Base-by-base conservation (phyloP, 2,329 filamentous ascomycete genomes). In the Claviceps monticola region DNA sequence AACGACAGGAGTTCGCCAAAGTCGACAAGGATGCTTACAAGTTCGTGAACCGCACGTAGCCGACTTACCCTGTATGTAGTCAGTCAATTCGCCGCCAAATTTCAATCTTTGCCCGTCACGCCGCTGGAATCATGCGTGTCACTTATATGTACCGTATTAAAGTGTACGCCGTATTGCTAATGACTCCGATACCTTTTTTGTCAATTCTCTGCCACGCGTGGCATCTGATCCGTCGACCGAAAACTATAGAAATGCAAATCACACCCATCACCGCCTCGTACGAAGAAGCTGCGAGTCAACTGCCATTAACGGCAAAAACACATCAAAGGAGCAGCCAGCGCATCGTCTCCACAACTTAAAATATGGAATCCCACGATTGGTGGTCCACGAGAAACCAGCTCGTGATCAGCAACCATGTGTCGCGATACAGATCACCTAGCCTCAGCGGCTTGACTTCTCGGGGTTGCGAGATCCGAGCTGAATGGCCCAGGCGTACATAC, bases 281-380 rank as follows among this genome's bases (percentile, higher is more conserved):
- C 13, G 16, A 8, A 17, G 8, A 48, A 21, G 14, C 11, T 36
- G 45, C 45, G 37, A 9, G 14, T 17, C 4, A 50, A 45, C 49
- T 50, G 49, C 49, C 41, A 21, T 45, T 46, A 50, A 44, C 41
- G 29, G 49, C 41, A 37, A 50, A 21, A 39, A 23, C 16, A 45
- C 7, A n/a, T 46, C 38, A 42, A 16, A 36, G 36, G 14, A 38
- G 34, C 41, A 21, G 49, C 17, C 39, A 45, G 41, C 26, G 26
- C 41, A 50, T 46, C 5, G 42, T 29, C 41, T 26, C 49, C 49
- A 50, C 49, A 7, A 38, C 4, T 17, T n/a, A 14, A 19, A 43
- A 11, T 5, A 37, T 11, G 16, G 34, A 11, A 23, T 42, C 38
- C 16, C 19, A 41, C 23, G 19, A 37, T 36, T 50, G 34, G 49